A percentile compares a stretch with the other conserved stretches of the same genome.
These are phyloP conservation scores for Carex cristatella DNA, from an alignment of 176 grass and related monocot genomes.

Conservation along the genomic window DNA sequence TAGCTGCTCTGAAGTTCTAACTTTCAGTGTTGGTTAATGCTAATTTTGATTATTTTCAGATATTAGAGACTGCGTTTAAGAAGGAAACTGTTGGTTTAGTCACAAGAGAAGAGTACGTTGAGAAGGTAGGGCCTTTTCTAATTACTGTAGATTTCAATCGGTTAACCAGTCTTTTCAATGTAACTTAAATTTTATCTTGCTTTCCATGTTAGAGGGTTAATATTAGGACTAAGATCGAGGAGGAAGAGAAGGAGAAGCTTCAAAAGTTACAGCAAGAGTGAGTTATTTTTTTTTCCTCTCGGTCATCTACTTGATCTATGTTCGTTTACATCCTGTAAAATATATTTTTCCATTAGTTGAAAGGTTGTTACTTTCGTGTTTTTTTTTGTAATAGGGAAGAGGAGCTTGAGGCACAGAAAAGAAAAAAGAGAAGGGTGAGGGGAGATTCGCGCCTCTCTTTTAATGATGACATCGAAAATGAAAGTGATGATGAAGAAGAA, in stretches of 20 bases:
- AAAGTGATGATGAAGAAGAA: constrained; percentile 87
- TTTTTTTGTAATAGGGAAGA: constrained; percentile 58
- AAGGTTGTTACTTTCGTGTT: background rate
- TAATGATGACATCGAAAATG: constrained; percentile 71
- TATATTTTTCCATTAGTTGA: background rate
- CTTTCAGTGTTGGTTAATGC: background rate
- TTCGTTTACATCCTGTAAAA: background rate
- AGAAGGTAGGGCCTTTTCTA: constrained; percentile 54
- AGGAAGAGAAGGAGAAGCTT: constrained; percentile 98
- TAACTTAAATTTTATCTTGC: background rate
- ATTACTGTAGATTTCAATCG: background rate
- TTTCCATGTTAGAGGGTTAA: constrained; percentile 64
- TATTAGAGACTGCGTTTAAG: constrained; percentile 98
- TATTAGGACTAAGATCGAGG: constrained; percentile 86
- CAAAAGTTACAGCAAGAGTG: constrained; percentile 95
- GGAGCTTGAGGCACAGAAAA: constrained; percentile 85
- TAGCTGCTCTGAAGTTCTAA: background rate
- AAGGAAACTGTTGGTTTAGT: constrained; percentile 98
- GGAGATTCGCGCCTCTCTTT: constrained; percentile 86
- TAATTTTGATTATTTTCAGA: constrained; percentile 38
- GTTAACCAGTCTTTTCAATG: background rate
- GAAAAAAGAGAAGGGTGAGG: constrained; percentile 88
- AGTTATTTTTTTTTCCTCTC: constrained; percentile 17
- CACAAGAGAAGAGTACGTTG: constrained; percentile 97
- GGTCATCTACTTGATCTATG: background rate